These are phyloP conservation scores for Candida sanyaensis DNA, from an alignment of 1,139 yeast species.

Conservation along the genomic window DNA sequence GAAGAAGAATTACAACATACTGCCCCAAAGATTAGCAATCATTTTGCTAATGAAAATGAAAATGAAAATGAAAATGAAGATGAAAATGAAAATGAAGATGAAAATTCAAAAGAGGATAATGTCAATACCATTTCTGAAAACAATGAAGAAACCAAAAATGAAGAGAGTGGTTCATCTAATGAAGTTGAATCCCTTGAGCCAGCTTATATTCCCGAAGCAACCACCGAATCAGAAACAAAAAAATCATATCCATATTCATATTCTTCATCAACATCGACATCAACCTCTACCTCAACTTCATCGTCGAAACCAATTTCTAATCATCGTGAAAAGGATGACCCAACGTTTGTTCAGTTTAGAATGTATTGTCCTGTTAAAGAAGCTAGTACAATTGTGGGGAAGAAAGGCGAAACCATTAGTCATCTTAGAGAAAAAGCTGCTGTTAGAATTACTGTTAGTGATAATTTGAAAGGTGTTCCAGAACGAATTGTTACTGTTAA, in stretches of 20 bases:
- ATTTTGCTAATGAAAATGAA: conserved; percentile 5
- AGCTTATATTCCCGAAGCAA: conserved; percentile 7
- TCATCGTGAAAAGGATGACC: conserved; percentile 46
- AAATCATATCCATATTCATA: background rate
- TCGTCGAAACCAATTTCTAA: conserved; percentile 24
- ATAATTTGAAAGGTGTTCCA: conserved; percentile 69
- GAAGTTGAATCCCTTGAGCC: conserved; percentile 7
- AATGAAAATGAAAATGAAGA: no score
- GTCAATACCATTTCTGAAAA: background rate
- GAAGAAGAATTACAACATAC: conserved; percentile 44
- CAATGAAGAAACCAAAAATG: no score
- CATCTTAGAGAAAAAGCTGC: conserved; percentile 65
- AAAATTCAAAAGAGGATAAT: no score
- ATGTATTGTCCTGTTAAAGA: conserved; percentile 80
- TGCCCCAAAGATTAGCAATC: conserved; percentile 33
- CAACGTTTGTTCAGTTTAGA: conserved; percentile 64
- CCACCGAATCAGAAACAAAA: conserved; percentile 4
- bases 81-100: no score
- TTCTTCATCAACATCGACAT: no score
- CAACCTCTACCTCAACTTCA: conserved; percentile 3
- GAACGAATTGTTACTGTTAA: conserved; percentile 77
- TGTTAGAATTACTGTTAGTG: conserved; percentile 76
- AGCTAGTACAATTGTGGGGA: conserved; percentile 76
- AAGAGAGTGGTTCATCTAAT: background rate
- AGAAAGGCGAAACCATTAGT: conserved; percentile 71